These are phyloP conservation scores for Flaveria brownii DNA, from an alignment of 129 eudicot genomes.

Conservation along the genomic window DNA sequence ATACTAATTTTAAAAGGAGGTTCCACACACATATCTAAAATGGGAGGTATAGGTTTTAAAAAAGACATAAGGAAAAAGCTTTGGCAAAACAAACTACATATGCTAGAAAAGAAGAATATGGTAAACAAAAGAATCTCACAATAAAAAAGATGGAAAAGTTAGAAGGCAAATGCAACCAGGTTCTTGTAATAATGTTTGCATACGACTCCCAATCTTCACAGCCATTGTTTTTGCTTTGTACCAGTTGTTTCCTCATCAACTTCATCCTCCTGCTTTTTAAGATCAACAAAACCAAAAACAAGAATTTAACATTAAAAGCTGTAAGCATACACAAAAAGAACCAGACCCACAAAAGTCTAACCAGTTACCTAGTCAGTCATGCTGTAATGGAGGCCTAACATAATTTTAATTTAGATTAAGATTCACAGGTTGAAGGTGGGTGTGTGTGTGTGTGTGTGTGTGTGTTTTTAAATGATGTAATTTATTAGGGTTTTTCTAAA, in stretches of 20 bases:
- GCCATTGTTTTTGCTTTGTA: slow-evolving; percentile 27
- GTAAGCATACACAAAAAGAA: neutral
- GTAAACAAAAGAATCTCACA: slow-evolving; percentile 19
- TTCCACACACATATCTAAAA: neutral
- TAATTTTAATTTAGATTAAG: neutral
- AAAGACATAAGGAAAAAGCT: neutral
- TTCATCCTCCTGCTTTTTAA: slow-evolving; percentile 35
- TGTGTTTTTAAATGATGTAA: neutral
- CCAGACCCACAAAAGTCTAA: slow-evolving; percentile 7
- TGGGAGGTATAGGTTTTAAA: neutral
- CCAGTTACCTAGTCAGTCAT: neutral
- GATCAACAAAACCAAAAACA: slow-evolving; percentile 18
- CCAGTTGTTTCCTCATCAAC: slow-evolving; percentile 38
- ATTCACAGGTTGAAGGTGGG: neutral
- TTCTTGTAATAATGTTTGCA: slow-evolving; percentile 15
- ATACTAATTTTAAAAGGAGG: neutral
- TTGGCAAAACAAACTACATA: neutral
- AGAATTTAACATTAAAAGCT: slow-evolving; percentile 1
- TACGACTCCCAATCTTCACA: slow-evolving; percentile 27
- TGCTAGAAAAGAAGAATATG: slow-evolving; percentile 10
- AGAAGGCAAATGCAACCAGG: slow-evolving; percentile 28
- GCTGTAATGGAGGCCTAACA: slow-evolving; percentile 1
- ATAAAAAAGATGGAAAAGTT: slow-evolving; percentile 25
- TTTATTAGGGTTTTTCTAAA: too few relatives aligned
- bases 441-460: neutral